These are phyloP conservation scores for Eucalyptus caleyi DNA, from an alignment of 345 rosid genomes.

Conservation along the genomic window DNA sequence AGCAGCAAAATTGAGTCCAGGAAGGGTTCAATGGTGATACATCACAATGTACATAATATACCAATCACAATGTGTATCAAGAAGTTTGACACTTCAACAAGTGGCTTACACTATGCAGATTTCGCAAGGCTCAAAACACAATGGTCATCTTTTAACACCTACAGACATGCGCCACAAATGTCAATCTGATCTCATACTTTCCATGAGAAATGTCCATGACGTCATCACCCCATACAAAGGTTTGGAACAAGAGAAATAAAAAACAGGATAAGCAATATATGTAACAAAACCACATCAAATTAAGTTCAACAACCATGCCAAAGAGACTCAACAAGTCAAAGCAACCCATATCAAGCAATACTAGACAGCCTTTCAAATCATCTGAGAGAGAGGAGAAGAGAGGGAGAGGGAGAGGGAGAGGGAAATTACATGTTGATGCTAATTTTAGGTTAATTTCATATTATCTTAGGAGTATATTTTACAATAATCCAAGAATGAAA, in stretches of 20 bases:
- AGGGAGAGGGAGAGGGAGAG: not conserved
- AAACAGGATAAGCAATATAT: not conserved
- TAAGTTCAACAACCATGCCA: not conserved
- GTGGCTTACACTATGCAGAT: not conserved
- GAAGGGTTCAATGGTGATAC: not conserved
- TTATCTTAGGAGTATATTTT: not conserved
- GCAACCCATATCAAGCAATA: not conserved
- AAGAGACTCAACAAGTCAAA: not conserved
- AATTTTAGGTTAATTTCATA: not conserved
- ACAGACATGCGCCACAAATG: not conserved
- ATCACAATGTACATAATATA: not conserved
- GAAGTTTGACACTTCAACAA: not conserved
- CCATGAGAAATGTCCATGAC: not conserved
- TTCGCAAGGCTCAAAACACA: not conserved
- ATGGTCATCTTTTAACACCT: not conserved
- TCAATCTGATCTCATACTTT: not conserved
- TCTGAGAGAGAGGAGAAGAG: not conserved
- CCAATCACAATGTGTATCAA: not conserved
- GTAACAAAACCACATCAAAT: not conserved
- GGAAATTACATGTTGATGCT: not conserved
- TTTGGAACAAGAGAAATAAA: not conserved
- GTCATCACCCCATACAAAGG: not conserved
- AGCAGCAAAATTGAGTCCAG: not conserved
- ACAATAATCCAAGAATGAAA: not conserved
- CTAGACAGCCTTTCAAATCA: not conserved